These are phyloP conservation scores for Cyclostephanos invisitatus DNA, from an alignment of 108 stramenopile species.

Conservation along the genomic window DNA sequence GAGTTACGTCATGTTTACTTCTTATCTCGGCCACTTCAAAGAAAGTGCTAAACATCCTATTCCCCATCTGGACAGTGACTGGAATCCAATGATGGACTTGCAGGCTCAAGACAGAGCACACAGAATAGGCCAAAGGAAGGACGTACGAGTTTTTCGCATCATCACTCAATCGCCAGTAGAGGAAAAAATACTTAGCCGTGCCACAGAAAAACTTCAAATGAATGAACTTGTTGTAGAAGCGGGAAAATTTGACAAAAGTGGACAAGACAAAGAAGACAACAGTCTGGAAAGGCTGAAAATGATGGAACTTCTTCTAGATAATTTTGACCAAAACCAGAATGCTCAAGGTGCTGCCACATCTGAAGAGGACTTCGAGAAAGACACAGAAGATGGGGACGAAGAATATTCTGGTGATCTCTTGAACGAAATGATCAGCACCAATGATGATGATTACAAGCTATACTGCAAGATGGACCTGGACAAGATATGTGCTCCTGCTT, in stretches of 20 bases:
- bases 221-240: constrained; percentile 92
- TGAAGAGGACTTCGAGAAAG: constrained; percentile 61
- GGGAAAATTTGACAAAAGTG: constrained; percentile 91
- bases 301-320: constrained; percentile 85
- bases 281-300: constrained; percentile 80
- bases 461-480: constrained; percentile 81
- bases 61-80: constrained; percentile 73
- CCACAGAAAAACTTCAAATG: constrained; percentile 93
- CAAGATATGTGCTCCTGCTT: constrained; percentile 29
- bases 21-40: neutral
- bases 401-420: constrained; percentile 63
- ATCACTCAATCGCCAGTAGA: constrained; percentile 92
- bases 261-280: constrained; percentile 71
- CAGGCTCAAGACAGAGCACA: constrained; percentile 98
- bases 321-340: constrained; percentile 70
- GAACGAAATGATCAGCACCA: constrained; percentile 91
- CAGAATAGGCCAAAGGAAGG: constrained; percentile 92
- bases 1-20: neutral
- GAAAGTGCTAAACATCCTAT: neutral
- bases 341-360: constrained; percentile 46
- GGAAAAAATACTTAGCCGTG: constrained; percentile 90
- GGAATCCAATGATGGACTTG: constrained; percentile 98
- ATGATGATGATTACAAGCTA: constrained; percentile 85
- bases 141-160: constrained; percentile 92
- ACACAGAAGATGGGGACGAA: constrained; percentile 59